A percentile compares a stretch with the other conserved stretches of the same genome.
Conservation (phyloP, 306 rosid genomes). For the Pterocarpus santalinus region DNA sequence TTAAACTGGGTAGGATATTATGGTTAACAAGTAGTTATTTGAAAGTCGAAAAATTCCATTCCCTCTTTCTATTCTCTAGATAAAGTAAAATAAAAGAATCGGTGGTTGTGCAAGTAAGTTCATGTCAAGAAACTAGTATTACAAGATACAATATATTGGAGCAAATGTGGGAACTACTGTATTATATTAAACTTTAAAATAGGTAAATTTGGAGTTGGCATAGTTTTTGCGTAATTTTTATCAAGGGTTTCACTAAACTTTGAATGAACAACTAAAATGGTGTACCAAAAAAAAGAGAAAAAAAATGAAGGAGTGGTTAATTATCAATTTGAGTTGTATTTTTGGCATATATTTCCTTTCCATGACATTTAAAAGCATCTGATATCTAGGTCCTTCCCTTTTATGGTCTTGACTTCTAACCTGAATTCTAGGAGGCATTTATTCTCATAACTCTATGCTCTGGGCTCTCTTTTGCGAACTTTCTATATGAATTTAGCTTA, state of each 20-base stretch:
- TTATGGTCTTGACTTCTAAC: not conserved
- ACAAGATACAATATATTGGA: not conserved
- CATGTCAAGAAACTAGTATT: too few species aligned
- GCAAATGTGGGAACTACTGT: not conserved
- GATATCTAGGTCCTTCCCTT: not conserved
- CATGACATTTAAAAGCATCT: not conserved
- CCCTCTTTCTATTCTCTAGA: too few species aligned
- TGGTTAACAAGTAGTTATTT: not conserved
- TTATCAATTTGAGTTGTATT: not conserved
- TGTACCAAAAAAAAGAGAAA: not conserved
- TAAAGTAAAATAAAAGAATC: not conserved
- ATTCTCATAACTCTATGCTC: not conserved
- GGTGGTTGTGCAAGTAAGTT: not conserved
- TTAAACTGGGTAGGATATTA: not conserved
- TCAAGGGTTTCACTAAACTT: not conserved
- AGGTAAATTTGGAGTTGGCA: not conserved
- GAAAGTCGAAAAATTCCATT: not conserved
- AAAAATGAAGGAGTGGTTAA: not conserved
- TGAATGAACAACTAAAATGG: not conserved
- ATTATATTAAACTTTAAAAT: not conserved
- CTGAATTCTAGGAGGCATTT: not conserved
- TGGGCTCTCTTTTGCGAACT: not conserved
- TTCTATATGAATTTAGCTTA: not conserved
- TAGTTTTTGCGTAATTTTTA: not conserved
- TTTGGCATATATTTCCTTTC: not conserved